A percentile compares a stretch with the other conserved stretches of the same genome.
Evolutionary conservation across 108 stramenopile genomes (phyloP).

Genomic region (Nitzschia inconspicua): DNA sequence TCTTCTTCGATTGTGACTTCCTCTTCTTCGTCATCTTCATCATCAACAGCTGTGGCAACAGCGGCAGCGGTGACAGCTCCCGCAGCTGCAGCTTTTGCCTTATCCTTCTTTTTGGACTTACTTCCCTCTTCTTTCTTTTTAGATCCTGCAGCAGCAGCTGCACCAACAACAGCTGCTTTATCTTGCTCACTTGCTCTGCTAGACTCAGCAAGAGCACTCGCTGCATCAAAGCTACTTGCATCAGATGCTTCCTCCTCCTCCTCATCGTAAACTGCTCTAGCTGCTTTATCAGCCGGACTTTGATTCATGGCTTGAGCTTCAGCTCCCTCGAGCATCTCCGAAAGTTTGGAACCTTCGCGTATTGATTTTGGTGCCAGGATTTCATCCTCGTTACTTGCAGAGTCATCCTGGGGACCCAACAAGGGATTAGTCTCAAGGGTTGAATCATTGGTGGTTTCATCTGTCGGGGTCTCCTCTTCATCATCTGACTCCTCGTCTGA

Average conservation of each 20-base stretch:
- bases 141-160: not conserved
- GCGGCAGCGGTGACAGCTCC: not conserved
- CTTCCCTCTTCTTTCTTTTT: not conserved
- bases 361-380: slow-evolving; percentile 3
- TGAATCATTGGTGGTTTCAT: not conserved
- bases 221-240: slow-evolving; percentile 33
- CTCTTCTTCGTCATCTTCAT: not conserved
- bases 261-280: slow-evolving; percentile 1
- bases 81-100: slow-evolving; percentile 4
- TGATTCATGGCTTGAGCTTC: slow-evolving; percentile 20
- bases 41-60: not conserved
- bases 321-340: slow-evolving; percentile 18
- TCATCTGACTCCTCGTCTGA: not conserved
- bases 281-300: not conserved
- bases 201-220: slow-evolving; percentile 21
- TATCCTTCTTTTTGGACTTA: not conserved
- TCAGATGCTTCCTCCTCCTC: slow-evolving; percentile 2
- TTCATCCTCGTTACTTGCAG: slow-evolving; percentile 6
- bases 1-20: slow-evolving; percentile 3
- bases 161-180: not conserved
- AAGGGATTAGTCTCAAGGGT: not conserved
- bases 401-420: not conserved
- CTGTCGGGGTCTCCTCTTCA: not conserved
- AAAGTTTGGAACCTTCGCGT: slow-evolving; percentile 8
- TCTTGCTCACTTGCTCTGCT: slow-evolving; percentile 21